Base-by-base conservation (phyloP, 129 eudicot species). In the Helianthus tuberosus region DNA sequence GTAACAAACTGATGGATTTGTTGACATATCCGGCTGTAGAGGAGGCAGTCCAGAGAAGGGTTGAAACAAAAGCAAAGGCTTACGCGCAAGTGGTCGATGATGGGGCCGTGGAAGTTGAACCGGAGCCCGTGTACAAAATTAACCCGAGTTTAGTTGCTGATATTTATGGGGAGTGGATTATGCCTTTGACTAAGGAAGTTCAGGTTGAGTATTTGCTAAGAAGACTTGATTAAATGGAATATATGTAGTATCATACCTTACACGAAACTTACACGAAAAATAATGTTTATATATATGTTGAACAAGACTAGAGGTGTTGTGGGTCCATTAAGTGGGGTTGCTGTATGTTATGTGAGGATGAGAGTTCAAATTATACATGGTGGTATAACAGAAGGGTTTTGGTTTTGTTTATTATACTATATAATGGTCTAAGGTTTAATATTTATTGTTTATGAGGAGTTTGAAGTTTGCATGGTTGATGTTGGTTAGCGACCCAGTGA, bases 151-250 rank as follows among this genome's bases (percentile, higher is more conserved):
- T 92, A 15, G 93, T 92, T 64, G 97, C 93, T 55, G 86, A 85
- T 79, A 80, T 89, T 12, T 92, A 92, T 68, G 91, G 91, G 73
- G 88, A 75, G 25, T 89, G 97, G 97, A 92, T 92, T 63, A 92
- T 92, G 97, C 97, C 96, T 15, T 66, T 92, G 60, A 92, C 97
- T 2, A 92, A 92, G 74, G 84, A 85, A 77, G 97, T 89, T 64
- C 96, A 92, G 68, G 89, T 89, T 38, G 77, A 85, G 80, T 92
- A 92, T 77, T 63, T 92, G 49, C 71, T 89, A 79, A 89, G 96
- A 83, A 80, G 96, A 60, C 81, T 89, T 14, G 97, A 92, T 72
- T 89, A 46, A 80, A 25, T 39, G 14, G 66, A 29, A 7, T 32
- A 32, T 3, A 32, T 32, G 36, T 32, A 32, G 36, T 32, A 32